Conservation (phyloP, 208 protist species). For the Herpetomonas samuelpessoai region DNA sequence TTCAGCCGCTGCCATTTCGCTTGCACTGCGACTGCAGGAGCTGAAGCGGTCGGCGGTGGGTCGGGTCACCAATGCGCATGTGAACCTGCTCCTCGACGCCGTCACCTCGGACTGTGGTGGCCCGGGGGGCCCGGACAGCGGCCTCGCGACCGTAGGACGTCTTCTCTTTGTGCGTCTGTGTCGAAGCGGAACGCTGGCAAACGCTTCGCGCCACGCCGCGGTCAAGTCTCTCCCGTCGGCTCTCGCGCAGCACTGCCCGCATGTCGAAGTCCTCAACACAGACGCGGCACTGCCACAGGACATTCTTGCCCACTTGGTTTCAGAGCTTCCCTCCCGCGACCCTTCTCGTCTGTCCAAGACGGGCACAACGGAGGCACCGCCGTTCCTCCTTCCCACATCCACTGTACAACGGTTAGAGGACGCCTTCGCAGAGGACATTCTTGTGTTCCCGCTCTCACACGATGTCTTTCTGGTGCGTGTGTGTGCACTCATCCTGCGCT, state of each 20-base stretch:
- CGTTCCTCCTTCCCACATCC: not conserved
- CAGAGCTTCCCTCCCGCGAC: too few relatives aligned
- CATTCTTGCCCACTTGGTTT: not conserved
- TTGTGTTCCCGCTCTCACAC: not conserved
- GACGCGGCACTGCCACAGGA: not conserved
- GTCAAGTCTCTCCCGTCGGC: not conserved
- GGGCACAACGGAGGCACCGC: not conserved
- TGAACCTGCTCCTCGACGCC: not conserved
- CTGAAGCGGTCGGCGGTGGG: not conserved
- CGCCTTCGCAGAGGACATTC: not conserved
- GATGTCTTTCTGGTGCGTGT: not conserved
- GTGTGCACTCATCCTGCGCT: too few relatives aligned
- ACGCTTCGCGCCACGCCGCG: not conserved
- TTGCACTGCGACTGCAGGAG: not conserved
- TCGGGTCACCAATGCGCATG: not conserved
- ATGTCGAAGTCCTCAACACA: not conserved
- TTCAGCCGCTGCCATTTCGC: not conserved
- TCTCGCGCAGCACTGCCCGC: not conserved
- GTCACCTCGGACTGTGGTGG: too few relatives aligned
- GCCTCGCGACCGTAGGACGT: not conserved
- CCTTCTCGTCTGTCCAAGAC: not conserved
- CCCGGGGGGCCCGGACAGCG: too few relatives aligned
- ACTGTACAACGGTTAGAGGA: too few relatives aligned
- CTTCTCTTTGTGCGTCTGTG: not conserved
- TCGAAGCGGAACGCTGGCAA: not conserved